phyloP scores from a whole-genome alignment of 129 eudicot genomes.

The Solidago caesia region DNA sequence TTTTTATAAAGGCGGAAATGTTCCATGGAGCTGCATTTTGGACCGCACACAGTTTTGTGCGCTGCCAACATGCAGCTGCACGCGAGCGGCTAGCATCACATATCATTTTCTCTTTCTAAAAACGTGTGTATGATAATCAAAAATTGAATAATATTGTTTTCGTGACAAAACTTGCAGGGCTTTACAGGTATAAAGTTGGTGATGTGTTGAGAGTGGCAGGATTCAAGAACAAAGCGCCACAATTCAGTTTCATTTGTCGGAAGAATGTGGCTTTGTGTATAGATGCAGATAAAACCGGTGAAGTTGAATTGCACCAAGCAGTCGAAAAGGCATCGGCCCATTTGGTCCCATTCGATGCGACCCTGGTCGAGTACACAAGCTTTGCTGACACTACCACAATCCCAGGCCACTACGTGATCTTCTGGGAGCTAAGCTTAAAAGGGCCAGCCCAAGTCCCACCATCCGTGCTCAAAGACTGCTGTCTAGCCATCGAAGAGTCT shows the following conservation, averaged over 20 bases:
- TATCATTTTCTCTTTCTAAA: background rate
- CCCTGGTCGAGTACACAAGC: constrained; percentile 67
- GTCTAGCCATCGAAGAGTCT: constrained; percentile 64
- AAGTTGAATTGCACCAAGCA: constrained; percentile 75
- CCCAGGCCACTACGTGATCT: constrained; percentile 81
- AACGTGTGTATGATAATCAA: background rate
- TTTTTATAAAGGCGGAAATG: too few relatives aligned
- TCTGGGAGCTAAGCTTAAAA: constrained; percentile 59
- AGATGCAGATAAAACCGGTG: constrained; percentile 76
- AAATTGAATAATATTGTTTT: background rate
- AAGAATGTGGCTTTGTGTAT: constrained; percentile 76
- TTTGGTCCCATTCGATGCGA: constrained; percentile 57
- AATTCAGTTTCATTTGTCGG: constrained; percentile 71
- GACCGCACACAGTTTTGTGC: too few relatives aligned
- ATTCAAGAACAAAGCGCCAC: constrained; percentile 82
- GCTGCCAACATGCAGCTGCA: too few relatives aligned
- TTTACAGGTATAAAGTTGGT: constrained; percentile 75
- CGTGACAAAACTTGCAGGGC: constrained; percentile 43
- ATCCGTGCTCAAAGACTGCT: constrained; percentile 60
- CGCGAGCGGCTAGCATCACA: too few relatives aligned
- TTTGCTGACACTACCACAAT: constrained; percentile 64
- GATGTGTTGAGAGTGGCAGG: constrained; percentile 74
- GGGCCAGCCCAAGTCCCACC: constrained; percentile 55
- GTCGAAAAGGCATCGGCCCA: constrained; percentile 54
- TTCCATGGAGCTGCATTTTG: too few relatives aligned